Percentiles rank a stretch among this genome's conserved stretches.
Evolutionary conservation across 2,329 filamentous ascomycete species (phyloP).

Genomic region (Podosphaera fusca): DNA sequence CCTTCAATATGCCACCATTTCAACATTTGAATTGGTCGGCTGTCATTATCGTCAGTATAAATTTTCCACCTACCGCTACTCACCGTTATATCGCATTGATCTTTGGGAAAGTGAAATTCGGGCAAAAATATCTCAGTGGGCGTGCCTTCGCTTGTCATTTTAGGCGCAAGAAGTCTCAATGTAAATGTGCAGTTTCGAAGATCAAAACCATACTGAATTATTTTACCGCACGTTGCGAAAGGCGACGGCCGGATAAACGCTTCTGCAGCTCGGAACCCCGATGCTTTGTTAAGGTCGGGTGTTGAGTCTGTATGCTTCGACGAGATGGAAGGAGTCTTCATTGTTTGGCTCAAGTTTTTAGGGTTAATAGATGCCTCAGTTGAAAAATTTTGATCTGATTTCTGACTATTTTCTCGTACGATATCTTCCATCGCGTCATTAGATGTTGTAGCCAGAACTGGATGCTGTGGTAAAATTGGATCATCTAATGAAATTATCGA

Average conservation of each 20-base stretch:
- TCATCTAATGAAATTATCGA: slow-evolving; percentile 80
- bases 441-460: slow-evolving; percentile 26
- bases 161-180: slow-evolving; percentile 40
- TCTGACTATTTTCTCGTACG: slow-evolving; percentile 21
- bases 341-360: slow-evolving; percentile 47
- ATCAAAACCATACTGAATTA: slow-evolving; percentile 59
- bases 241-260: slow-evolving; percentile 78
- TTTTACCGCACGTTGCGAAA: slow-evolving; percentile 46
- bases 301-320: slow-evolving; percentile 28
- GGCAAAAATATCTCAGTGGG: slow-evolving; percentile 75
- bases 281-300: slow-evolving; percentile 34
- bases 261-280: slow-evolving; percentile 73
- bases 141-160: slow-evolving; percentile 32
- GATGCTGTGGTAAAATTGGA: slow-evolving; percentile 23
- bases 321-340: slow-evolving; percentile 45
- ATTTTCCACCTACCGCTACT: slow-evolving; percentile 83
- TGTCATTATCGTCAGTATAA: slow-evolving; percentile 45
- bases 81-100: slow-evolving; percentile 47
- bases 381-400: slow-evolving; percentile 21
- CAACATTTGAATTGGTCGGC: slow-evolving; percentile 48
- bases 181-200: slow-evolving; percentile 56
- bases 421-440: slow-evolving; percentile 22
- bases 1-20: slow-evolving; percentile 87
- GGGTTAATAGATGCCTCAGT: slow-evolving; percentile 43
- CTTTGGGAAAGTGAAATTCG: slow-evolving; percentile 73